Evolutionary conservation across 768 basidiomycete genomes (phyloP).

Genomic region (Candolleomyces aberdarensis): DNA sequence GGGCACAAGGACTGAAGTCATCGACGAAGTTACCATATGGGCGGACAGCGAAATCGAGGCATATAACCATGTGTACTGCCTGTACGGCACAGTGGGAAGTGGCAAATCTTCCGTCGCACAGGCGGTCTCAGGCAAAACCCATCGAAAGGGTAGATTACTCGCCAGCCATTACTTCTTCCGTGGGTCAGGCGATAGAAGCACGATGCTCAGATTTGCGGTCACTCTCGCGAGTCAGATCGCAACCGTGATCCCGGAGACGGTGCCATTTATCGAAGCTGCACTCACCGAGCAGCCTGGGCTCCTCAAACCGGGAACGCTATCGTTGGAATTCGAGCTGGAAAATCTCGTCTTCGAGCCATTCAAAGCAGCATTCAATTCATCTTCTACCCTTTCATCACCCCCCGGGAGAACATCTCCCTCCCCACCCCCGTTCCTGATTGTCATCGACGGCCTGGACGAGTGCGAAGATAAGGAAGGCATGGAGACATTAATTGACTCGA

Average conservation of each 20-base stretch:
- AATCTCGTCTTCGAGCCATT: background rate
- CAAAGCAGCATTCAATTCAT: background rate
- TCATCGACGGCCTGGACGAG: conserved; percentile 6
- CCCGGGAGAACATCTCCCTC: too few species aligned
- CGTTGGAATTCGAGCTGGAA: background rate
- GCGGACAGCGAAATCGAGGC: background rate
- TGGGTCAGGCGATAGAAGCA: too few species aligned
- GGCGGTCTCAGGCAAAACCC: background rate
- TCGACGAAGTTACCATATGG: background rate
- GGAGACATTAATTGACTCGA: background rate
- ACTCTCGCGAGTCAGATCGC: too few species aligned
- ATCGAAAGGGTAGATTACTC: background rate
- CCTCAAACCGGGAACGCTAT: background rate
- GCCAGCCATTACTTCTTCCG: background rate
- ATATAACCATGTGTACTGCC: background rate
- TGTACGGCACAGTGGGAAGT: conserved; percentile 1
- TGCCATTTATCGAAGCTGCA: too few species aligned
- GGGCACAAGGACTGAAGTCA: background rate
- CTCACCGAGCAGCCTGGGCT: too few species aligned
- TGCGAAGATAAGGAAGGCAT: background rate
- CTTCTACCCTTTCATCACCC: too few species aligned
- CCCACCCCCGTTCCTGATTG: background rate
- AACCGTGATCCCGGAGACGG: too few species aligned
- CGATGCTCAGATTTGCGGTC: too few species aligned
- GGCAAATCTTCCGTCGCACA: conserved; percentile 7